A percentile compares a stretch with the other conserved stretches of the same genome.
Evolutionary conservation across 768 basidiomycete species (phyloP).

Genomic region (Lyophyllum atratum): DNA sequence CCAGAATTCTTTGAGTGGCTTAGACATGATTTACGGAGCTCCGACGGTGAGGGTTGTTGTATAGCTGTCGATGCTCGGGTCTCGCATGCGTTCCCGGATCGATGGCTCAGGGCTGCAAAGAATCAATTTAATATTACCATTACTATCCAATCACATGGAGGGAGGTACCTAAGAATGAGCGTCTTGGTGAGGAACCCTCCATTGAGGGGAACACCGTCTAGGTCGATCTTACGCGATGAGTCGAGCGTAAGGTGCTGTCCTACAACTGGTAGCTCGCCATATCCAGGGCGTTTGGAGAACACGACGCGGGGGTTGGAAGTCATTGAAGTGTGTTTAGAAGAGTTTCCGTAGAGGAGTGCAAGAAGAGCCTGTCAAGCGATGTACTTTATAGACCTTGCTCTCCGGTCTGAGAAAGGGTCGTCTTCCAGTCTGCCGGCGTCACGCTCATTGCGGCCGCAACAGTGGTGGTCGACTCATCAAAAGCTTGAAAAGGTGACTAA

Average conservation of each 20-base stretch:
- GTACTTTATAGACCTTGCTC: not conserved
- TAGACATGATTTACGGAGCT: slow-evolving; percentile 8
- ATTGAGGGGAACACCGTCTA: slow-evolving; percentile 19
- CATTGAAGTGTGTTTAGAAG: not conserved
- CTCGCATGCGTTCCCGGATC: slow-evolving; percentile 12
- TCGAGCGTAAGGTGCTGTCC: slow-evolving; percentile 14
- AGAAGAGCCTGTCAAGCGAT: not conserved
- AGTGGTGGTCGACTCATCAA: too few relatives aligned
- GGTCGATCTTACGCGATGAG: slow-evolving; percentile 18
- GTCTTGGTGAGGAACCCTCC: slow-evolving; percentile 24
- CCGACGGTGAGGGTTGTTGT: slow-evolving; percentile 9
- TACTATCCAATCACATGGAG: not conserved
- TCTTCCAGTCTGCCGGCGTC: too few relatives aligned
- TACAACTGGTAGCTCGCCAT: slow-evolving; percentile 8
- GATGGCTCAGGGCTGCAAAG: slow-evolving; percentile 7
- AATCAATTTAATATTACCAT: not conserved
- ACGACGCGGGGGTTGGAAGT: slow-evolving; percentile 10
- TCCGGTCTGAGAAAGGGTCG: too few relatives aligned
- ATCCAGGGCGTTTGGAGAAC: slow-evolving; percentile 1
- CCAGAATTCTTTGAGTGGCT: not conserved
- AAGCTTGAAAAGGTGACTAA: too few relatives aligned
- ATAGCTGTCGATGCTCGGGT: slow-evolving; percentile 6
- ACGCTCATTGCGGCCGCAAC: not conserved
- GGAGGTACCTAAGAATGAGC: slow-evolving; percentile 11
- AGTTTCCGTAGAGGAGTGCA: not conserved